Evolutionary conservation across 2,329 filamentous ascomycete genomes (phyloP).

Genomic region (Cladosporium oxysporum): DNA sequence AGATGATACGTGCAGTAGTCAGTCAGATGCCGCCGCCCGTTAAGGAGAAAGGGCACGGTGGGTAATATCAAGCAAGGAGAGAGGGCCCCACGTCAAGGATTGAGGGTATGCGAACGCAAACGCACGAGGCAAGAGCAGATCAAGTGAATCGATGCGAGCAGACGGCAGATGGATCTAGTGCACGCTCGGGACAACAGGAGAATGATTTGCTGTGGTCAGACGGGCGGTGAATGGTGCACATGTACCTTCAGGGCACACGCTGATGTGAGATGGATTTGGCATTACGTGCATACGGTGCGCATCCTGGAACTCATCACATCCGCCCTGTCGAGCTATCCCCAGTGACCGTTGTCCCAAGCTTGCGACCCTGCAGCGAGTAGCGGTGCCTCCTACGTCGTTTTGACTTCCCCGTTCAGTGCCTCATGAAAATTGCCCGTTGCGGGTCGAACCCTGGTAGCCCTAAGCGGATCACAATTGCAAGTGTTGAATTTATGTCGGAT

Average conservation of each 20-base stretch:
- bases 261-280: background rate
- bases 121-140: constrained; percentile 15
- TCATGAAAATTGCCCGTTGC: background rate
- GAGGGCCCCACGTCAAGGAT: constrained; percentile 13
- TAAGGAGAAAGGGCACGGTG: constrained; percentile 18
- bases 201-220: background rate
- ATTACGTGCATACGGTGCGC: background rate
- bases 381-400: background rate
- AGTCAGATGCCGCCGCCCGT: constrained; percentile 12
- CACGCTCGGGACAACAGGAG: background rate
- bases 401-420: background rate
- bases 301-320: background rate
- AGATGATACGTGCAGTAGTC: background rate
- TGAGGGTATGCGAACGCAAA: constrained; percentile 12
- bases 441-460: background rate
- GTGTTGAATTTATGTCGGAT: background rate
- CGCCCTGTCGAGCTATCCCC: constrained; percentile 3
- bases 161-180: constrained; percentile 4
- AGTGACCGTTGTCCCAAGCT: background rate
- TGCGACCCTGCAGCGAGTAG: constrained; percentile 4
- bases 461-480: background rate
- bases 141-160: constrained; percentile 1
- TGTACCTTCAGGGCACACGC: background rate
- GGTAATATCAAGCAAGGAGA: constrained; percentile 21
- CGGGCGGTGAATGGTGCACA: background rate